phyloP scores from a whole-genome alignment of 169 alveolate species.

The Pseudocohnilembus persalinus region DNA sequence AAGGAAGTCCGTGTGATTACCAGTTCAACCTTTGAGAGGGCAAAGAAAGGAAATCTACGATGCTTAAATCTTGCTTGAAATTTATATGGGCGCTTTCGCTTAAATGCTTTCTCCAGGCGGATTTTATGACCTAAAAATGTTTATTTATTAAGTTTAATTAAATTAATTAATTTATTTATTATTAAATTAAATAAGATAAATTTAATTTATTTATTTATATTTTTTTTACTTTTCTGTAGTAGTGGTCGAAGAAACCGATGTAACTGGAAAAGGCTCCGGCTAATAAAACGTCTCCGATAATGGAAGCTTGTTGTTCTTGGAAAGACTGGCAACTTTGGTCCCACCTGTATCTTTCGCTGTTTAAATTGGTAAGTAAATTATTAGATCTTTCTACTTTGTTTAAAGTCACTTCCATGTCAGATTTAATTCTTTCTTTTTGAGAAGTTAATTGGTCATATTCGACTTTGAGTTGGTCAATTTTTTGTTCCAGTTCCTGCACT shows the following conservation, averaged over 20 bases:
- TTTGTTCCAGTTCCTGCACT: conserved; percentile 80
- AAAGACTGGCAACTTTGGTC: conserved; percentile 83
- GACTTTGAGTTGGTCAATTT: conserved; percentile 87
- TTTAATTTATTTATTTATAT: no score
- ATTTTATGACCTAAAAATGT: conserved; percentile 39
- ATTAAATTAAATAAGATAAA: no score
- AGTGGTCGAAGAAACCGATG: conserved; percentile 94
- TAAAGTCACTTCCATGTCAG: conserved; percentile 92
- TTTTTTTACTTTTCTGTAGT: no score
- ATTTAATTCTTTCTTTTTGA: conserved; percentile 90
- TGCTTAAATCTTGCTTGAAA: conserved; percentile 86
- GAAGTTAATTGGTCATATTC: conserved; percentile 95
- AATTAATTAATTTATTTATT: no score
- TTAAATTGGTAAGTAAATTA: conserved; percentile 80
- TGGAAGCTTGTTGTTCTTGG: conserved; percentile 77
- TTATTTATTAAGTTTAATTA: background rate
- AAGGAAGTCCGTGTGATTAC: conserved; percentile 92
- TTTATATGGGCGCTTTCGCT: conserved; percentile 50
- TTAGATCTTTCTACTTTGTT: conserved; percentile 92
- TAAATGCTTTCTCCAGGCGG: conserved; percentile 54
- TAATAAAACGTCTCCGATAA: conserved; percentile 94
- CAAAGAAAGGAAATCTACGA: conserved; percentile 93
- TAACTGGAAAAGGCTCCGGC: conserved; percentile 95
- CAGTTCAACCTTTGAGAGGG: conserved; percentile 95
- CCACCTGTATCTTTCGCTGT: conserved; percentile 94